Evolutionary conservation across 148 eudicot species (phyloP), one percentile per base, ranked within the genome.

Genomic region (Silene uniflora): DNA sequence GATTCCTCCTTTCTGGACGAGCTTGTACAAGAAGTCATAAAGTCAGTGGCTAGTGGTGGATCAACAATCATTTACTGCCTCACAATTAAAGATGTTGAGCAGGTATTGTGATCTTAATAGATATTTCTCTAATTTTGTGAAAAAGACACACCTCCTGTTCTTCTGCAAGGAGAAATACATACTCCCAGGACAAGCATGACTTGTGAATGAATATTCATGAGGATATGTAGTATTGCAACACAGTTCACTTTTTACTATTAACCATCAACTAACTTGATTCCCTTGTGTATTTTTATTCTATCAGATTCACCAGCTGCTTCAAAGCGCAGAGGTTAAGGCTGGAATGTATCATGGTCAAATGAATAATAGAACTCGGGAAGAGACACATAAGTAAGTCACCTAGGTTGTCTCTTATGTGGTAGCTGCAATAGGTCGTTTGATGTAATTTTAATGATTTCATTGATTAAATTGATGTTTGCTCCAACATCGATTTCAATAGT

Each of bases 311-410:
- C 78, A 87, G 70, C 73, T 74, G 76, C 91, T 91, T 69, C 82
- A 73, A 49, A 75, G 75, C 76, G 87, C 86, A 23, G 88, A 91
- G 81, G 83, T 91, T 49, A 81, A 86, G 78, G 84, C 88, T 66
- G 97, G 93, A 70, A 88, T 87, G 68, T 91, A 91, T 83, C 91
- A 91, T 87, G 97, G 97, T 68, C 92, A 87, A 88, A 83, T 91
- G 93, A 74, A 76, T 39, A 84, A 71, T 74, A 87, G 74, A 84
- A 86, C 89, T 63, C 89, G 93, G 55, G 88, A 88, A 77, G 91
- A 76, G 84, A 83, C 89, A 25, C 93, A 91, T 81, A 89, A 93
- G 93, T 89, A 75, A 35, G 46, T 65, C n/a, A 55, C 29, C 44
- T 63, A 60, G 62, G 25, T 18, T 32, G 23, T 62, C 27, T 62